A percentile compares a stretch with the other conserved stretches of the same genome.
Conservation (phyloP, 306 rosid genomes). For the Citrullus amarus region DNA sequence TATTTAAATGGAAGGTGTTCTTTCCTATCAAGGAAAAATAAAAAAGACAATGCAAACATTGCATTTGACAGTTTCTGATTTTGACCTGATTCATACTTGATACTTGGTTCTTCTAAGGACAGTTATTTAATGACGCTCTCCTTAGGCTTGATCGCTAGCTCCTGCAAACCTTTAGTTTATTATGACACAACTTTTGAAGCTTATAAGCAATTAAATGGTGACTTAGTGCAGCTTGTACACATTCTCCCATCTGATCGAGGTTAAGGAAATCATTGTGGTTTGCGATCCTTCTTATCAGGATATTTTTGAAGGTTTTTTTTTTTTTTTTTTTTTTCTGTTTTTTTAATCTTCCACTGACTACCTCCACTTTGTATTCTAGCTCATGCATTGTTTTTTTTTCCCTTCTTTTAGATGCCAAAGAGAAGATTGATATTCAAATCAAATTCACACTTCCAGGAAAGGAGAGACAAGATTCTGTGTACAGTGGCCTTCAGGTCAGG, state of each 20-base stretch:
- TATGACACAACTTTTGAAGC: background rate
- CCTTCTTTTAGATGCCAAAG: constrained; percentile 35
- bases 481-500: constrained; percentile 93
- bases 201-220: constrained; percentile 9
- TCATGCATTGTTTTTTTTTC: background rate
- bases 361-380: background rate
- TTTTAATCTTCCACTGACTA: background rate
- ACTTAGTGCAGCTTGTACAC: constrained; percentile 60
- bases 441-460: constrained; percentile 86
- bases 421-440: constrained; percentile 30
- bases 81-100: background rate
- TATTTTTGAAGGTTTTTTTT: constrained; percentile 51
- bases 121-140: background rate
- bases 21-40: background rate
- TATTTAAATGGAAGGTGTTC: background rate
- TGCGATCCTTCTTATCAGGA: constrained; percentile 91
- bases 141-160: background rate
- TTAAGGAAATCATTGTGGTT: constrained; percentile 76
- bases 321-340: background rate
- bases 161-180: background rate
- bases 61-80: background rate
- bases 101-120: background rate
- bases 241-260: constrained; percentile 56
- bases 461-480: constrained; percentile 97
- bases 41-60: background rate